Base-by-base conservation (phyloP, 441 rosid genomes). In the Adansonia grandidieri region DNA sequence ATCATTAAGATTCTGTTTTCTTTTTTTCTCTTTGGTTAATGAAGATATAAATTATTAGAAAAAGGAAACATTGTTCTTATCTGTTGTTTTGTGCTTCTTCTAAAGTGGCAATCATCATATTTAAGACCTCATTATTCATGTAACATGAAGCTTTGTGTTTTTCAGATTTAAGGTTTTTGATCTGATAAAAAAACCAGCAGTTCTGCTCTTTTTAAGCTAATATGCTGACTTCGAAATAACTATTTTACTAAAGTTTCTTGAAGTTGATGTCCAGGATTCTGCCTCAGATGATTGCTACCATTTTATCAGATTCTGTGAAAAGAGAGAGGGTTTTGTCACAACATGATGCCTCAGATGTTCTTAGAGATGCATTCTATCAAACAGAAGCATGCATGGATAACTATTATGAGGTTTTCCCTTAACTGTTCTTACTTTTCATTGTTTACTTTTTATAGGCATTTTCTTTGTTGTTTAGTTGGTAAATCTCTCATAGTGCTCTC, bases 351-450 rank as follows among this genome's bases (percentile, higher is more conserved):
- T 87, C 99, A 2, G 93, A 92, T 80, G 86, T 96, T 82, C 94
- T 96, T 60, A 88, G 87, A 82, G 89, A 84, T 73, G 93, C 92
- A 84, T 83, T 96, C 86, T 90, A 82, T 48, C 90, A 83, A 77
- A 91, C 98, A 15, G 99, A 94, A 89, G 92, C 91, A 72, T 83
- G 89, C 86, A 74, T 96, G 93, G 89, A 85, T 80, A 87, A 92
- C 86, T 72, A 74, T 69, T 96, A 94, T 71, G 99, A 96, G 98
- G 99, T 96, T 84, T 69, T 69, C 22, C 37, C 57, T 22, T 69
- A 56, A 24, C 57, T 48, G 40, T 69, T 69, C 48, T 48, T 67
- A 32, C 78, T 64, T 42, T 71, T 75, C 76, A 76, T 68, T 75
- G 62, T 67, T 24, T 58, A 40, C 72, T 32, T 75, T 62, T 37